phyloP scores from a whole-genome alignment of 2,329 filamentous ascomycete genomes.

The Fusarium dimerum region DNA sequence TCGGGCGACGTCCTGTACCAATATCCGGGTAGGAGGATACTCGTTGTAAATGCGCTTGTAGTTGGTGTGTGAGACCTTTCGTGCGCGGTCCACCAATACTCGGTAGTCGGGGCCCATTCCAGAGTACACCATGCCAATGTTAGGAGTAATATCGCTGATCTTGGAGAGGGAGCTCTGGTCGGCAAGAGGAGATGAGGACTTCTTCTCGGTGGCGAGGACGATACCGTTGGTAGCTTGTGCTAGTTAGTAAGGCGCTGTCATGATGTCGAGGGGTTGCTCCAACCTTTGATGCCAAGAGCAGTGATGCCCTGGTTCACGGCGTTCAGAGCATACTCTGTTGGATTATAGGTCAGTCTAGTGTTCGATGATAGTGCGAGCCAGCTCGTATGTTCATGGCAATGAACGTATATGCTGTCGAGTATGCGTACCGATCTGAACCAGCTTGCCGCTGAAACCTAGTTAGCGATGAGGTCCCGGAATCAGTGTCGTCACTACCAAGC shows the following conservation, averaged over 20 bases:
- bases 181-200: conserved; percentile 95
- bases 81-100: conserved; percentile 94
- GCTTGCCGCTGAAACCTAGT: conserved; percentile 75
- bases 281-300: conserved; percentile 97
- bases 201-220: conserved; percentile 98
- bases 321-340: conserved; percentile 94
- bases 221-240: conserved; percentile 90
- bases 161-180: conserved; percentile 94
- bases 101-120: conserved; percentile 99
- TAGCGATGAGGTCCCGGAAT: conserved; percentile 40
- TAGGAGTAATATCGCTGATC: conserved; percentile 95
- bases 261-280: conserved; percentile 18
- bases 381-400: background rate
- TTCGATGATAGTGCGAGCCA: background rate
- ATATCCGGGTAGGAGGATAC: conserved; percentile 98
- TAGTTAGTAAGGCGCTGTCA: conserved; percentile 20
- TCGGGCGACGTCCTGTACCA: conserved; percentile 95
- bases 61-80: conserved; percentile 95
- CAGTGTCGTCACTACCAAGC: conserved; percentile 38
- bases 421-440: conserved; percentile 85
- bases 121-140: conserved; percentile 99
- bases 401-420: conserved; percentile 3
- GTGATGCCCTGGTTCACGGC: conserved; percentile 99
- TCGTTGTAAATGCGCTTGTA: conserved; percentile 99
- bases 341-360: conserved; percentile 15